Percentiles rank a stretch among this genome's conserved stretches.
These are phyloP conservation scores for Phytophthora rubi DNA, from an alignment of 352 stramenopile genomes.

Conservation along the genomic window DNA sequence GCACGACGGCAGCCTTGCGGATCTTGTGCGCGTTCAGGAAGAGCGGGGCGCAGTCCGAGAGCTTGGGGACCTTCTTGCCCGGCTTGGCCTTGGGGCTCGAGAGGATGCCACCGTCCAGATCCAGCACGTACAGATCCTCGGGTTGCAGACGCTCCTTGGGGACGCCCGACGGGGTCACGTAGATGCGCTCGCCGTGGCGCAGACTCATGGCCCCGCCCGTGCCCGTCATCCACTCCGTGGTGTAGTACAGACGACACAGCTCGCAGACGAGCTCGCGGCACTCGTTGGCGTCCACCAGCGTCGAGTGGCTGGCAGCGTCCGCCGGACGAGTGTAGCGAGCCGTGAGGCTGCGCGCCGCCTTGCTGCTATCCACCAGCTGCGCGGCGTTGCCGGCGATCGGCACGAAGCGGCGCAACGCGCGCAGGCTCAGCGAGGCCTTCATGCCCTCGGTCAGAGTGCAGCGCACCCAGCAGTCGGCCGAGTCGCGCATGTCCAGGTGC, in stretches of 20 bases:
- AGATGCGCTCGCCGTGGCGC: constrained; percentile 92
- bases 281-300: constrained; percentile 39
- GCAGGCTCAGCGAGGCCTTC: constrained; percentile 31
- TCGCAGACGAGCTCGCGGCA: constrained; percentile 75
- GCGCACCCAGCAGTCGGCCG: constrained; percentile 74
- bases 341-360: constrained; percentile 14
- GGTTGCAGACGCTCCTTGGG: constrained; percentile 96
- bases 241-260: constrained; percentile 81
- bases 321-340: constrained; percentile 47
- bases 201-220: constrained; percentile 96
- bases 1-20: constrained; percentile 72
- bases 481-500: constrained; percentile 73
- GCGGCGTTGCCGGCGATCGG: constrained; percentile 14
- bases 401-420: constrained; percentile 58
- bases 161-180: constrained; percentile 96
- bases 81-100: constrained; percentile 56
- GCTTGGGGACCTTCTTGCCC: constrained; percentile 66
- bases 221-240: constrained; percentile 93
- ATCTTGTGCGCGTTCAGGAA: constrained; percentile 94
- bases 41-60: constrained; percentile 94
- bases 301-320: constrained; percentile 52
- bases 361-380: constrained; percentile 30
- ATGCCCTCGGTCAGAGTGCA: constrained; percentile 49
- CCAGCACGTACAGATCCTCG: constrained; percentile 95
- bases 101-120: constrained; percentile 85